phyloP scores from a whole-genome alignment of 352 stramenopile genomes.

The Pythium guiyangense region DNA sequence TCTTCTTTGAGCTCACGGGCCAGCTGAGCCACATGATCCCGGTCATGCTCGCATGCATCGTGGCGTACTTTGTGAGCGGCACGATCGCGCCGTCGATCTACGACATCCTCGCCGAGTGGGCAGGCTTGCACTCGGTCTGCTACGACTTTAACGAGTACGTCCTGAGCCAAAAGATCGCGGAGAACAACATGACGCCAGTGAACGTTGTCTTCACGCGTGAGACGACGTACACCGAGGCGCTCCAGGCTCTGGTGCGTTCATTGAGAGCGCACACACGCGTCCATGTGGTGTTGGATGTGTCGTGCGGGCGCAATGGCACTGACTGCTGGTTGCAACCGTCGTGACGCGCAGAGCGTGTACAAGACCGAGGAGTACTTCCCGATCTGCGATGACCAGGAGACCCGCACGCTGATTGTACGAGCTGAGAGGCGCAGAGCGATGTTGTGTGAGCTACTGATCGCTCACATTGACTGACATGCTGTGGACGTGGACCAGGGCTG shows the following conservation, averaged over 20 bases:
- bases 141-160: constrained; percentile 80
- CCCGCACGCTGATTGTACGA: constrained; percentile 42
- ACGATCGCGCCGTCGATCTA: constrained; percentile 83
- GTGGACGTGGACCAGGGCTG: constrained; percentile 30
- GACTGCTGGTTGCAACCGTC: background rate
- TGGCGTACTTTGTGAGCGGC: constrained; percentile 75
- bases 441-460: no score
- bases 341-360: constrained; percentile 41
- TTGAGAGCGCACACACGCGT: background rate
- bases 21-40: constrained; percentile 82
- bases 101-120: constrained; percentile 77
- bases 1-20: constrained; percentile 85
- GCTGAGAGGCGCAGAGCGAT: background rate
- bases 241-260: constrained; percentile 48
- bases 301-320: background rate
- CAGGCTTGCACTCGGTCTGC: constrained; percentile 72
- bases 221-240: constrained; percentile 69
- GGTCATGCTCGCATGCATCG: constrained; percentile 77
- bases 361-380: constrained; percentile 82
- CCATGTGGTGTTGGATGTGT: background rate
- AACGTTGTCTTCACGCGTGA: constrained; percentile 61
- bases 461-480: background rate
- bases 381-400: constrained; percentile 59
- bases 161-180: constrained; percentile 57
- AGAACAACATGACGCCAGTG: constrained; percentile 60